Evolutionary conservation across 2,329 filamentous ascomycete species (phyloP), one percentile per base, ranked within the genome.

Genomic region (Aspergillus sp.): DNA sequence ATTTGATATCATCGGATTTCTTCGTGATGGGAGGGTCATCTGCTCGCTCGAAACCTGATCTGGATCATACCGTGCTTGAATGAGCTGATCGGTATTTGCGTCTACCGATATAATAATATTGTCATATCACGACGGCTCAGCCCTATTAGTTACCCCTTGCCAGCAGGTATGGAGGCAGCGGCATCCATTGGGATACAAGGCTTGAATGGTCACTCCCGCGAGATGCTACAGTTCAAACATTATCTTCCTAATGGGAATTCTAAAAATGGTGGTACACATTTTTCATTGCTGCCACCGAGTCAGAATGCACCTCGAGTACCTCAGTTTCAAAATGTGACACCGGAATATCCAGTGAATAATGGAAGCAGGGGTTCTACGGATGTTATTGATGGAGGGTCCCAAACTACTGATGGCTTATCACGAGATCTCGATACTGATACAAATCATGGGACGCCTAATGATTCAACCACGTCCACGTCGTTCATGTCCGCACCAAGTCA

Each of bases 391-490:
- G 40, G 45, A 44, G 48, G 47, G 1, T 52, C 47, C n/a, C 48
- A 48, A 32, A 51, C 39, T 40, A 49, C 43, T 10, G 47, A 53
- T 32, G 39, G 41, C 12, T 36, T 40, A 27, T 49, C 46, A 13
- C 50, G 47, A n/a, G 50, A 49, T 27, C 34, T 47, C 12, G 48
- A 56, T 38, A 42, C 40, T 7, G 54, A 53, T 44, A 49, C 50
- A 7, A 55, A 37, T 29, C 49, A 41, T 34, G 57, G 45, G 36
- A 61, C 57, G 6, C 54, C 59, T 6, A 58, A 57, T 45, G 51
- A 52, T 27, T 60, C 59, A 12, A 50, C 46, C 9, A 57, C 56
- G 5, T 58, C 59, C 7, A 48, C 59, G 12, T 58, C 60, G 8
- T 40, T 58, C 34, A 48, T 52, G 13, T 57, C 59, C 32, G 43